These are phyloP conservation scores for Penicillium mononematosum DNA, from an alignment of 495 filamentous ascomycete species.

Conservation along the genomic window DNA sequence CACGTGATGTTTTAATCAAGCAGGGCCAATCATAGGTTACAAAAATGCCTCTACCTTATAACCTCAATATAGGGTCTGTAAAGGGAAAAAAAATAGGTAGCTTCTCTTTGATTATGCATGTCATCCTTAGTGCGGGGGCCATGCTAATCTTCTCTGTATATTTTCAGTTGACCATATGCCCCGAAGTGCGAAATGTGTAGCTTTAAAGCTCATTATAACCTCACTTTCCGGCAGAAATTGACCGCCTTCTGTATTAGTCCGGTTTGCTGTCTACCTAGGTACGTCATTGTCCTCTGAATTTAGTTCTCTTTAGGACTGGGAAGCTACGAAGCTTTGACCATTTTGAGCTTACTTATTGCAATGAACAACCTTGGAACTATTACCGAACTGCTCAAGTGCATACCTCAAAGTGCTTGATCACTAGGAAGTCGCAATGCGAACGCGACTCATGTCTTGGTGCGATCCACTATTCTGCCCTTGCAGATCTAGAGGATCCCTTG, in stretches of 20 bases:
- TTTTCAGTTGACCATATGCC: constrained; percentile 82
- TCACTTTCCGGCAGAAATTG: background rate
- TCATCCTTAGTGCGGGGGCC: constrained; percentile 99
- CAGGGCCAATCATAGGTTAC: background rate
- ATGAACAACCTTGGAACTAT: too few species aligned
- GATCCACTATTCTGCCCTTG: background rate
- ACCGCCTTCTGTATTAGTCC: background rate
- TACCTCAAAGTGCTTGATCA: background rate
- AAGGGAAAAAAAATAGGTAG: constrained; percentile 66
- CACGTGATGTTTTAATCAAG: background rate
- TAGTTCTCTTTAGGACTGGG: too few species aligned
- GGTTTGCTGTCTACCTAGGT: too few species aligned
- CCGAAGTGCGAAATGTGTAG: constrained; percentile 50
- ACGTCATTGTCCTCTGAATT: too few species aligned
- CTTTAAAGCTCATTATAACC: background rate
- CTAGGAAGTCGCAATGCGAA: background rate
- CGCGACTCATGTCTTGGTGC: background rate
- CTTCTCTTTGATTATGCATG: constrained; percentile 95
- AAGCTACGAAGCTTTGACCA: background rate
- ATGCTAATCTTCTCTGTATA: constrained; percentile 98
- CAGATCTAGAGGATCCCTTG: too few species aligned
- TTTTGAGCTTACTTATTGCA: background rate
- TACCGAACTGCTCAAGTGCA: background rate
- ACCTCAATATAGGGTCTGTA: background rate
- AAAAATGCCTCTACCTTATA: background rate